Evolutionary conservation across 176 grass and related monocot species (phyloP), one percentile per base, ranked within the genome.

Genomic region (Eragrostis nindensis): DNA sequence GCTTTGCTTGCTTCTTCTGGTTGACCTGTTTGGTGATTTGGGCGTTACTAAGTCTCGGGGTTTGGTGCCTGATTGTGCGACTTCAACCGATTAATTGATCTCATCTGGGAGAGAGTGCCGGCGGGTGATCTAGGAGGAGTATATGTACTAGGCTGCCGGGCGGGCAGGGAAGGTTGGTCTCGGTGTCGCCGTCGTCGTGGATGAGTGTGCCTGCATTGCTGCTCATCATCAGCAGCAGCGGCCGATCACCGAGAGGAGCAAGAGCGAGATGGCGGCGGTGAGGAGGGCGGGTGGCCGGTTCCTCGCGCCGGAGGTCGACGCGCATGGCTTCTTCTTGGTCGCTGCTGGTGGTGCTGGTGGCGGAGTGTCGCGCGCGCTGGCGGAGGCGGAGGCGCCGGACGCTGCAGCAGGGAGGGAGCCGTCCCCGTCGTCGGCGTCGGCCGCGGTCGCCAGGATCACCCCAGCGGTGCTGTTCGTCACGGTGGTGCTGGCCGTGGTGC

Each of bases 401-500:
- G 17, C 7, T 48, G 10, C 12, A 61, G 57, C 17, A 32, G 18
- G 26, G 26, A 22, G 60, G 60, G 43, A 17, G 2, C 0, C 52
- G 13, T 8, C 24, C 6, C 16, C 53, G 0, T 1, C 42, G 11
- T 7, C 60, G 10, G n/a, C 79, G 2, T 67, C 76, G 5, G 5
- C 64, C 11, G 25, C 47, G 25, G 82, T 73, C 10, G 55, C 70
- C 15, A 77, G 90, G 82, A 83, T 94, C 15, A 97, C 89, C 39
- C 95, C 92, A 0, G 95, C 92, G 2, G 87, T 97, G 61, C 77
- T 97, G 11, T 97, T 97, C 79, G 84, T 94, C 68, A 94, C 91
- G 57, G 95, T 97, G 49, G 89, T 97, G 56, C 73, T 97, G 15
- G 87, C 95, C 10, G 92, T 92, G 59, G 87, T 97, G 55, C 87